Evolutionary conservation across 306 rosid genomes (phyloP), one percentile per base, ranked within the genome.

Genomic region (Styphnolobium japonicum): DNA sequence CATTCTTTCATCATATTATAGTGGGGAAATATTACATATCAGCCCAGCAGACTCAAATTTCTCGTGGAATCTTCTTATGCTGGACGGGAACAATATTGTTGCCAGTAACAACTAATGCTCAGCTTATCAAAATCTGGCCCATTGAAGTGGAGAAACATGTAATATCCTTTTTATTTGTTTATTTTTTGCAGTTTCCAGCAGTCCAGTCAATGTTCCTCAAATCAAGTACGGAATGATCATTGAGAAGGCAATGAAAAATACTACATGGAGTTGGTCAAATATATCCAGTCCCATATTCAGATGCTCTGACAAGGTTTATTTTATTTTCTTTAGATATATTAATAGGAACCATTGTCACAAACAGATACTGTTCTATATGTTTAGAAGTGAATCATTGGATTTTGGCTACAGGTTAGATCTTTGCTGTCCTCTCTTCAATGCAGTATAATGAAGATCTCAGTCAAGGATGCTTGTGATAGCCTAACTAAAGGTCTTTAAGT

Each of bases 161-260:
- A 39, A 42, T 71, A 7, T 75, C 51, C 21, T 56, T 15, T 34
- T 51, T 27, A 40, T 46, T 45, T 75, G 60, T 40, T 58, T 33
- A 63, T 19, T 14, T 68, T 85, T 70, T 81, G 80, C 80, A 93
- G 98, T 88, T 80, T 84, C 93, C 65, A 91, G 94, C 87, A 89
- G 93, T 88, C 92, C 91, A 2, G 88, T 89, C 10, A 83, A 88
- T 76, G 79, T 88, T 76, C 97, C 98, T 81, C 91, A 89, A 80
- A 86, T 93, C 82, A 91, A 82, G 79, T 93, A 91, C 23, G 97
- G 94, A 66, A 56, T 23, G 69, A 63, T 69, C 71, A 81, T 49
- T 73, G 86, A 87, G 82, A 84, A 82, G 63, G 80, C 45, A 53
- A 73, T 63, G 80, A 55, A 52, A 71, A 75, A 63, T 79, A 70